Evolutionary conservation across 2,329 filamentous ascomycete genomes (phyloP).

Genomic region (Cladophialophora immunda): DNA sequence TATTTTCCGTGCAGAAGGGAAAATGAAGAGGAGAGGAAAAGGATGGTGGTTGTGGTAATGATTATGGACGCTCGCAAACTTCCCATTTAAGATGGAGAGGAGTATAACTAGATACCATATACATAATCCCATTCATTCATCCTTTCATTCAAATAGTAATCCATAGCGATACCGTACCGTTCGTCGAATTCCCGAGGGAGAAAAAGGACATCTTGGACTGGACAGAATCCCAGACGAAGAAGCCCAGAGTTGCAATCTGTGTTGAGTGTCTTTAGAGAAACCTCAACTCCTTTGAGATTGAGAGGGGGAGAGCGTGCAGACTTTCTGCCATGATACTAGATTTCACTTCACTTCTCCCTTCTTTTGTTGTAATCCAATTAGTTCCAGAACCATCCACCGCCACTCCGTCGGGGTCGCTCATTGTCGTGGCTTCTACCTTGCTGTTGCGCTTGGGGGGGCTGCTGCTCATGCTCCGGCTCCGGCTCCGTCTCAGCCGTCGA

Average conservation of each 20-base stretch:
- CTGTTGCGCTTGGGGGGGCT: background rate
- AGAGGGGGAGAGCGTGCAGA: background rate
- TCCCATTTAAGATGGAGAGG: background rate
- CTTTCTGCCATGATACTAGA: background rate
- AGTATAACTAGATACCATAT: background rate
- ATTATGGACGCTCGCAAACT: background rate
- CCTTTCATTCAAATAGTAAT: background rate
- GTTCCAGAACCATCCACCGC: constrained; percentile 37
- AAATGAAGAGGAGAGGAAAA: background rate
- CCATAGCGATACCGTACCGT: background rate
- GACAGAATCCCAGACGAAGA: background rate
- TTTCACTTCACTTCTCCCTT: background rate
- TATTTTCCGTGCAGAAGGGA: background rate
- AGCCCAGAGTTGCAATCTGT: background rate
- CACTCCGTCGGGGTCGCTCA: constrained; percentile 3
- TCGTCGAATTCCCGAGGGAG: background rate
- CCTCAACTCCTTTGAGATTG: background rate
- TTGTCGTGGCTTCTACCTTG: background rate
- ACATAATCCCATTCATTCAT: background rate
- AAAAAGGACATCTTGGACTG: background rate
- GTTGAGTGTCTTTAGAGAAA: background rate
- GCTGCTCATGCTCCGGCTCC: background rate
- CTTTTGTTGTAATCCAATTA: background rate
- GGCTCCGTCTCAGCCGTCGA: background rate
- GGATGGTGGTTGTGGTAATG: background rate